Conservation (phyloP, 495 filamentous ascomycete species). For the Aspergillus olivimuriae region DNA sequence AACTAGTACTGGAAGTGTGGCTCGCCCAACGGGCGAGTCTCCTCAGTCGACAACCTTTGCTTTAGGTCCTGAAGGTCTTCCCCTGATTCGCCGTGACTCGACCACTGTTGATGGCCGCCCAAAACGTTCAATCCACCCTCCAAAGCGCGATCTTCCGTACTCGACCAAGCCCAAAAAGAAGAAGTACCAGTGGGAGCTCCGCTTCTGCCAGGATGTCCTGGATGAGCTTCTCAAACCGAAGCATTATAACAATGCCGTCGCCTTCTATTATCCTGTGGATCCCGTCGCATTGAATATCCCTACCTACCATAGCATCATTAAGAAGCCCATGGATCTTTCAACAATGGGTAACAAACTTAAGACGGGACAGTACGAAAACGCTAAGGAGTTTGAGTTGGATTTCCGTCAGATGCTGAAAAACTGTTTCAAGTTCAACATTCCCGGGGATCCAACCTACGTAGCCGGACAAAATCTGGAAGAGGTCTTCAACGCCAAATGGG, state of each 20-base stretch:
- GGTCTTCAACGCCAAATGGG: conserved; percentile 67
- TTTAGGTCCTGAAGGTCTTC: conserved; percentile 75
- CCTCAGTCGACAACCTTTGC: conserved; percentile 65
- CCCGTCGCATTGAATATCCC: conserved; percentile 93
- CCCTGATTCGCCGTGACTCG: conserved; percentile 86
- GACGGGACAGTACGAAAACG: conserved; percentile 72
- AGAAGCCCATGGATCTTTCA: conserved; percentile 89
- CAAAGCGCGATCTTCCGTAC: conserved; percentile 84
- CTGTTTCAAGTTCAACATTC: conserved; percentile 85
- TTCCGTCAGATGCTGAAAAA: conserved; percentile 80
- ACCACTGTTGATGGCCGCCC: conserved; percentile 69
- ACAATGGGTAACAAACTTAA: conserved; percentile 72
- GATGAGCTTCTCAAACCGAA: conserved; percentile 72
- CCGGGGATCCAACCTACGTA: conserved; percentile 62
- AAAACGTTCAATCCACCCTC: conserved; percentile 90
- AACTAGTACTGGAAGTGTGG: conserved; percentile 30
- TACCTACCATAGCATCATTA: conserved; percentile 85
- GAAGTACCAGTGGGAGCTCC: conserved; percentile 82
- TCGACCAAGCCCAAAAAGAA: conserved; percentile 82
- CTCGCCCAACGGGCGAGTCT: conserved; percentile 35
- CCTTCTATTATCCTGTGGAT: conserved; percentile 81
- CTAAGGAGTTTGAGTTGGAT: conserved; percentile 81
- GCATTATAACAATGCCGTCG: conserved; percentile 53
- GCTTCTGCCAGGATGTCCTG: conserved; percentile 79
- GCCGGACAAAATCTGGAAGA: conserved; percentile 65